These are phyloP conservation scores for Elongisporangium undulatum DNA, from an alignment of 352 stramenopile genomes.

Conservation along the genomic window DNA sequence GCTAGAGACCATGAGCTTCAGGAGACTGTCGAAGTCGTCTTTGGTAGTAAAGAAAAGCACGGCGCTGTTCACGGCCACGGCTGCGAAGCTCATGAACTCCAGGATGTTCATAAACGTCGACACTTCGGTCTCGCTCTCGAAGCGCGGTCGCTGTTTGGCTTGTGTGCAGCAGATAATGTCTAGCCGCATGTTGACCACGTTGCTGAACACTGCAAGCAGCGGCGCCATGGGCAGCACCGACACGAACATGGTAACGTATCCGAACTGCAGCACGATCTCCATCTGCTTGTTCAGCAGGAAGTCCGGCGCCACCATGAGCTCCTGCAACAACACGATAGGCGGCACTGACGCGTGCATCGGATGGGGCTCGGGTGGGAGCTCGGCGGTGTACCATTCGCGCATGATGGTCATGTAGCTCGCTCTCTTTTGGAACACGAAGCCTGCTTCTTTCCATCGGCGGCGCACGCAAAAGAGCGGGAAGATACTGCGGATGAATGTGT, in stretches of 20 bases:
- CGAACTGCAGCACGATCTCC: slow-evolving; percentile 86
- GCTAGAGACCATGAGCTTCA: slow-evolving; percentile 10
- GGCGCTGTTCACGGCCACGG: slow-evolving; percentile 69
- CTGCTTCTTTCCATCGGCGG: slow-evolving; percentile 30
- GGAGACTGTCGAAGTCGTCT: slow-evolving; percentile 57
- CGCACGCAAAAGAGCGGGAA: slow-evolving; percentile 48
- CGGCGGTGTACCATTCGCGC: slow-evolving; percentile 58
- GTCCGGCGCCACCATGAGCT: slow-evolving; percentile 66
- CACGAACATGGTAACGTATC: slow-evolving; percentile 94
- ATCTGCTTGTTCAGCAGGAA: slow-evolving; percentile 79
- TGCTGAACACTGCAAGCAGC: slow-evolving; percentile 83
- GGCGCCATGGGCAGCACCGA: slow-evolving; percentile 87
- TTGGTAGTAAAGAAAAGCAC: slow-evolving; percentile 70
- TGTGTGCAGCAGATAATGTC: slow-evolving; percentile 81
- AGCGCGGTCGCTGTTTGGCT: slow-evolving; percentile 63
- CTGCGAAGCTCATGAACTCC: slow-evolving; percentile 88
- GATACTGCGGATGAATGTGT: slow-evolving; percentile 45
- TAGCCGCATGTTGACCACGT: slow-evolving; percentile 85
- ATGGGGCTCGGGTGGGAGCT: slow-evolving; percentile 12
- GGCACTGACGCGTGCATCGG: slow-evolving; percentile 15
- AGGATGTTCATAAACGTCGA: slow-evolving; percentile 90
- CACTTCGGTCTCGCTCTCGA: slow-evolving; percentile 83
- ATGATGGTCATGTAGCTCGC: slow-evolving; percentile 6
- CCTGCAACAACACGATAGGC: slow-evolving; percentile 49
- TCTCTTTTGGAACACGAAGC: slow-evolving; percentile 24